phyloP scores from a whole-genome alignment of 108 stramenopile genomes.

The Bacterosira constricta region DNA sequence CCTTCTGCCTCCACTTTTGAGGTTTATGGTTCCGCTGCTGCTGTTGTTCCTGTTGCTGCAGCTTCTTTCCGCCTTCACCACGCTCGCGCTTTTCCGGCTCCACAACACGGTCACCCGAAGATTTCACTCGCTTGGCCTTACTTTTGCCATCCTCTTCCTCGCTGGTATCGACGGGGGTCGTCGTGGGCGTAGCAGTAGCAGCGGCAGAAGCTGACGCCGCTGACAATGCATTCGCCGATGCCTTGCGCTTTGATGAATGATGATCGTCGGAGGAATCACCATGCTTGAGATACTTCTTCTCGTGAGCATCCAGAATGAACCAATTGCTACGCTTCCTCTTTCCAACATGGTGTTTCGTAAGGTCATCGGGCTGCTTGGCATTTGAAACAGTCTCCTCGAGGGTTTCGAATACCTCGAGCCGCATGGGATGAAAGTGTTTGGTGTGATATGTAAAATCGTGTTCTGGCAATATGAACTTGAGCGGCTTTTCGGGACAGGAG shows the following conservation, averaged over 20 bases:
- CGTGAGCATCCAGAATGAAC: conserved; percentile 59
- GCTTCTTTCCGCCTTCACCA: not conserved
- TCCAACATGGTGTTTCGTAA: conserved; percentile 24
- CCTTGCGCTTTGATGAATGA: conserved; percentile 28
- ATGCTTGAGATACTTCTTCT: conserved; percentile 58
- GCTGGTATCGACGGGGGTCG: not conserved
- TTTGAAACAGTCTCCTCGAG: conserved; percentile 44
- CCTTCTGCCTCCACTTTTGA: conserved; percentile 79
- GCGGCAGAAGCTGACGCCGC: not conserved
- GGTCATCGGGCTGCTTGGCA: conserved; percentile 37
- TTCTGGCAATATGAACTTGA: conserved; percentile 67
- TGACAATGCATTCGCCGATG: not conserved
- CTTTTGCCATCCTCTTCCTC: not conserved
- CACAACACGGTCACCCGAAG: conserved; percentile 8
- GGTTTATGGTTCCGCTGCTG: conserved; percentile 36
- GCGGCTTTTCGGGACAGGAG: conserved; percentile 63
- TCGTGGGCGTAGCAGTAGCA: not conserved
- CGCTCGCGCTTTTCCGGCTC: not conserved
- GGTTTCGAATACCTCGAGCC: conserved; percentile 60
- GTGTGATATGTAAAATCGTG: conserved; percentile 65
- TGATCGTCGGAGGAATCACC: conserved; percentile 53
- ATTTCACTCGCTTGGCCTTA: not conserved
- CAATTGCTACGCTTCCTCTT: conserved; percentile 49
- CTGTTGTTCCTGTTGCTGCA: conserved; percentile 12
- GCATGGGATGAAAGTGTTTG: conserved; percentile 69